Evolutionary conservation across 768 basidiomycete genomes (phyloP), one percentile per base, ranked within the genome.

Genomic region (Sarcodon aspratus): DNA sequence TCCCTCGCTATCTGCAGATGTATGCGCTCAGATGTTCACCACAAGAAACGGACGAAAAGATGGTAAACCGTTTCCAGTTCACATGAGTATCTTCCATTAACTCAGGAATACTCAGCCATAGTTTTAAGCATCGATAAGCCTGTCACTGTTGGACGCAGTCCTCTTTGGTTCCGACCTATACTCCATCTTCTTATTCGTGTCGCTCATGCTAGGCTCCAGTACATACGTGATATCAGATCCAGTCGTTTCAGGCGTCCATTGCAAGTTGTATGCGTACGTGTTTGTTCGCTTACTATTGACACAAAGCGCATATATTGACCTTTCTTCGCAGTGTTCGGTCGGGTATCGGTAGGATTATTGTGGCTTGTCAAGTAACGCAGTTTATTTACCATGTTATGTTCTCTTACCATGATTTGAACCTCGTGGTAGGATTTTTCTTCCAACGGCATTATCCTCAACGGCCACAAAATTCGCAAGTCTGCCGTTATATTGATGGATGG

Each of bases 401-500:
- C 10, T 40, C 18, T 49, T 36, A 46, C 32, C 4, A 47, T 36
- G 7, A 17, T 9, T 10, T 36, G 50, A 1, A 46, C 35, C 27
- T 13, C 13, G 44, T 36, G 7, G 9, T 52, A 89, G 86, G 88
- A 90, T 60, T 35, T 79, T 21, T 91, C 88, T 1, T 78, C 82
- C 15, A 90, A 91, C 51, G 88, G 88, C 1, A 65, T 88, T 35
- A 61, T 73, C 32, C 68, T 89, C 44, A 91, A 91, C 55, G 80
- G 75, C 0, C 75, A 85, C 56, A 72, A 73, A 44, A 78, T 90
- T 36, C 72, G 73, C 46, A 86, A 81, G 59, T 67, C 74, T 0
- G 77, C 79, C 0, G 73, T 82, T 18, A 81, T 91, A 48, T 67
- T 91, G 11, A 80, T 85, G 82, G 75, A 91, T 56, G 82, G 85